Conservation (phyloP, 768 basidiomycete genomes). For the Porphyrellus cyaneotinctus region DNA sequence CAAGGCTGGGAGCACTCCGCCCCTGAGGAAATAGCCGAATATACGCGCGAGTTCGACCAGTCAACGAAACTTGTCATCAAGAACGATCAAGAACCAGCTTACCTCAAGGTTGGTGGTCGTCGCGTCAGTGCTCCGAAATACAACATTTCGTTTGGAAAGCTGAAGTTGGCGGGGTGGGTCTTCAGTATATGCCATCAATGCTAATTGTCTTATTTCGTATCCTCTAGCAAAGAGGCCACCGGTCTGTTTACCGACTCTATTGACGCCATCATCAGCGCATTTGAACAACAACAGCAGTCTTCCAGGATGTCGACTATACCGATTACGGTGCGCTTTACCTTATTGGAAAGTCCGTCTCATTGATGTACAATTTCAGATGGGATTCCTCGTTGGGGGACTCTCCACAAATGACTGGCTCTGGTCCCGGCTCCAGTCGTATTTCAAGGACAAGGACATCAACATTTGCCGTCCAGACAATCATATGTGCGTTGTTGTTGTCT, state of each 20-base stretch:
- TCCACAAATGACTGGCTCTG: constrained; percentile 11
- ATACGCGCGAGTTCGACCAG: neutral
- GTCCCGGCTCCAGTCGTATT: constrained; percentile 9
- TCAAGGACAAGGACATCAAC: neutral
- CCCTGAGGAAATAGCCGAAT: neutral
- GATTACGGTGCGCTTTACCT: too few species aligned
- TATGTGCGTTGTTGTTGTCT: neutral
- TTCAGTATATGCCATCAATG: neutral
- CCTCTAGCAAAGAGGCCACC: constrained; percentile 3
- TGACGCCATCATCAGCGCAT: constrained; percentile 2
- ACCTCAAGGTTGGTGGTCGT: constrained; percentile 5
- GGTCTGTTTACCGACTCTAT: constrained; percentile 5
- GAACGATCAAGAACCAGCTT: neutral
- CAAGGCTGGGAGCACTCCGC: neutral
- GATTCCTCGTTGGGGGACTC: constrained; percentile 11
- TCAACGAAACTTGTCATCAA: neutral
- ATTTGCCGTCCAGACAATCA: neutral
- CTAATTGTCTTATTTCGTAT: neutral
- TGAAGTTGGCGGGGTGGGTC: constrained; percentile 12
- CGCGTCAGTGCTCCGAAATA: neutral
- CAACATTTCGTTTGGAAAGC: neutral
- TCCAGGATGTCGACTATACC: too few species aligned
- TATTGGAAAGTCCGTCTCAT: neutral
- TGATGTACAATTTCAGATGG: constrained; percentile 2
- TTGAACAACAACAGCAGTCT: too few species aligned